These are phyloP conservation scores for Apiospora koreana DNA, from an alignment of 2,329 filamentous ascomycete genomes.

Conservation along the genomic window DNA sequence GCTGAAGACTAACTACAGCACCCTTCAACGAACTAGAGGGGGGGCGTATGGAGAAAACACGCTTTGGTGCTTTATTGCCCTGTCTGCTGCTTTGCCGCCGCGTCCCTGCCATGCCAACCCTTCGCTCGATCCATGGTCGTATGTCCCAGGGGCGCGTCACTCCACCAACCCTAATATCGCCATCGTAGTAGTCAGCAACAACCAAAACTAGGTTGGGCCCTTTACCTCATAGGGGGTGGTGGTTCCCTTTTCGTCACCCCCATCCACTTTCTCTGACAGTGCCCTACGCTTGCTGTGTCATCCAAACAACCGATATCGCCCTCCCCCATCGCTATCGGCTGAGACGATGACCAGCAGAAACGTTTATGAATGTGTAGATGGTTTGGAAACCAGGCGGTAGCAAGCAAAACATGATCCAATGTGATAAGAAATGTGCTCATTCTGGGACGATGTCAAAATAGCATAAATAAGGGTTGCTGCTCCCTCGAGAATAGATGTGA, in stretches of 20 bases:
- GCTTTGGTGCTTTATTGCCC: neutral
- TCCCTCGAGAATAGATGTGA: neutral
- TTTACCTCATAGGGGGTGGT: slow-evolving; percentile 1
- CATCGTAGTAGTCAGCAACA: neutral
- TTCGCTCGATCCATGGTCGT: neutral
- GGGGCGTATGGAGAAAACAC: neutral
- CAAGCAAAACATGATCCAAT: neutral
- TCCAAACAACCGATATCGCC: neutral
- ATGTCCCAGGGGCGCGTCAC: neutral
- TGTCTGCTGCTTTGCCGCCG: neutral
- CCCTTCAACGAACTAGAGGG: neutral
- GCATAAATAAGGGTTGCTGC: neutral
- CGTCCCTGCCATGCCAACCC: neutral
- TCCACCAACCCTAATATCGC: neutral
- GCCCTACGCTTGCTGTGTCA: neutral
- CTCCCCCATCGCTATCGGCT: neutral
- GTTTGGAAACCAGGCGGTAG: neutral
- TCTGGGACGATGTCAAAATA: neutral
- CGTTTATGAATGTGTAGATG: slow-evolving; percentile 3
- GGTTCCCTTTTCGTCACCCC: neutral
- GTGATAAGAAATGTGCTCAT: neutral
- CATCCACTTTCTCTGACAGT: neutral
- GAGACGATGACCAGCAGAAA: neutral
- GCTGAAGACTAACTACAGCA: neutral
- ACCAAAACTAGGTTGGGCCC: neutral